Evolutionary conservation across 164 flowering plant species (phyloP), one percentile per base, ranked within the genome.

Genomic region (Nymphaea thermarum): DNA sequence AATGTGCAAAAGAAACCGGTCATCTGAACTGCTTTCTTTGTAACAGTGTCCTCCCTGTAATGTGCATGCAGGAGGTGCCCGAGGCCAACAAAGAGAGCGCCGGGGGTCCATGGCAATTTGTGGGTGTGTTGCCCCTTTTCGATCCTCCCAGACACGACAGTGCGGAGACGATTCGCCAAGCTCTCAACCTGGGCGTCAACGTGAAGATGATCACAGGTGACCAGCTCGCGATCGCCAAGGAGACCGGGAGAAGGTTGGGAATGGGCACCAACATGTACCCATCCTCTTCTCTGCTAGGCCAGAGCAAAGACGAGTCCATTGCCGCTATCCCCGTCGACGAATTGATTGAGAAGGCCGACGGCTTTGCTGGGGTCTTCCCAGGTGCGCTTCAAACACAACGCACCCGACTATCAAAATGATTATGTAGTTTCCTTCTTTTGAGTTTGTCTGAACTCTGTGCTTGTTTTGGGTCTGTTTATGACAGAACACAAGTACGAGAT

Each of bases 401-500:
- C 36, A 25, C 36, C 36, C 36, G 36, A 25, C 36, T 25, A 25
- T 25, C 36, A 25, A 25, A 25, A 25, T 25, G 36, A 25, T 25
- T 25, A 25, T 62, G 18, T 62, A 1, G 12, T 18, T 14, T 6
- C 8, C 1, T 2, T 62, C 18, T 14, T 14, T 62, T 62, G 36
- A 12, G 8, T 11, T 17, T n/a, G 42, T 61, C 3, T 6, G 36
- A 61, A 61, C 63, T 61, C 63, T 61, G 63, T n/a, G 10, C 16
- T n/a, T n/a, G 63, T 61, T n/a, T 10, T 61, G 4, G 4, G 4
- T 61, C 16, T n/a, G 7, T 3, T n/a, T 44, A 17, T 42, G 55
- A 43, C 73, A 76, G 82, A 80, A 67, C 82, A 80, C 79, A 80
- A 80, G 63, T 80, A 77, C 65, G 82, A 80, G 71, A 80, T 80